Percentiles rank a stretch among this genome's conserved stretches.
phyloP scores from a whole-genome alignment of 805 yeast species.

The Torulaspora delbrueckii region DNA sequence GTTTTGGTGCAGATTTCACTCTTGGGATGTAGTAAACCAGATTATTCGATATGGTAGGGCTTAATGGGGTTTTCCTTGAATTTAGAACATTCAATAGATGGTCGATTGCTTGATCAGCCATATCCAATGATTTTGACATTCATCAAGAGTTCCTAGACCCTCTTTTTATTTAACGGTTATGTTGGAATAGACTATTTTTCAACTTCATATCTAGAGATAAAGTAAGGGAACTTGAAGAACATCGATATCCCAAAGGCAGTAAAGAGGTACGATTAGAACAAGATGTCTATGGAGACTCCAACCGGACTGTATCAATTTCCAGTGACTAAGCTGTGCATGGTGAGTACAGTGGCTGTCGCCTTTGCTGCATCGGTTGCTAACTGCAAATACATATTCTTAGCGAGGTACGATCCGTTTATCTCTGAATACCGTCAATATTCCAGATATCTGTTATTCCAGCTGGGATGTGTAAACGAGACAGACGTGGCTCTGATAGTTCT shows the following conservation, averaged over 20 bases:
- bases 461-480: slow-evolving; percentile 54
- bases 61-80: background rate
- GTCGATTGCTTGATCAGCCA: slow-evolving; percentile 9
- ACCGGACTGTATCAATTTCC: slow-evolving; percentile 26
- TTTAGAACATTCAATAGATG: slow-evolving; percentile 9
- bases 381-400: slow-evolving; percentile 28
- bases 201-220: background rate
- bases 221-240: background rate
- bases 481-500: slow-evolving; percentile 47
- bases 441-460: slow-evolving; percentile 47
- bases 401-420: slow-evolving; percentile 44
- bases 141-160: background rate
- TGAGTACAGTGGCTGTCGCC: slow-evolving; percentile 25
- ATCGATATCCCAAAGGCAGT: background rate
- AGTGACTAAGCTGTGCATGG: slow-evolving; percentile 28
- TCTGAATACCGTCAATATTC: slow-evolving; percentile 53
- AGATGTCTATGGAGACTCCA: slow-evolving; percentile 24
- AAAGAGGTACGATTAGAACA: background rate
- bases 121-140: background rate
- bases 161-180: background rate
- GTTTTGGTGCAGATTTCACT: slow-evolving; percentile 8
- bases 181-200: too few relatives aligned
- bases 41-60: slow-evolving; percentile 20
- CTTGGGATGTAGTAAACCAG: slow-evolving; percentile 30
- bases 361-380: slow-evolving; percentile 27